phyloP scores from a whole-genome alignment of 495 filamentous ascomycete species.

The Hyphodiscus hymeniophilus region DNA sequence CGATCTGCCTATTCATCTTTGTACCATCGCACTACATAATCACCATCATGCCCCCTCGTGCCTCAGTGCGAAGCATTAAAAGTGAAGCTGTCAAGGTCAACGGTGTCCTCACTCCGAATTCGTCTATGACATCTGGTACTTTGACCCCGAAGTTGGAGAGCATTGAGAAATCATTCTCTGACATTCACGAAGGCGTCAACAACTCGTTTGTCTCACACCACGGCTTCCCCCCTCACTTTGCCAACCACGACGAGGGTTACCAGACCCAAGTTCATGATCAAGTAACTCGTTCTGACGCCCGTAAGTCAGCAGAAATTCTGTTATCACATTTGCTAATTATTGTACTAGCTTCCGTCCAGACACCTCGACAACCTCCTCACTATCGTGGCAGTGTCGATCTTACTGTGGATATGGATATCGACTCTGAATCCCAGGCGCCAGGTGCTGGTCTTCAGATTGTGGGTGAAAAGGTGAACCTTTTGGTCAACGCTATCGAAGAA shows the following conservation, averaged over 20 bases:
- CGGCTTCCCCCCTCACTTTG: conserved; percentile 6
- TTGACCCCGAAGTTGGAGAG: conserved; percentile 4
- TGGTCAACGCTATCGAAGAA: conserved; percentile 18
- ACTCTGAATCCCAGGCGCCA: neutral
- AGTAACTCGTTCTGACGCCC: neutral
- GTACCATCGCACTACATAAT: neutral
- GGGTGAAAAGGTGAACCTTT: conserved; percentile 12
- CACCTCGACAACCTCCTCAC: neutral
- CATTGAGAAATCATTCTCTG: neutral
- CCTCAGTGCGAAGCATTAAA: neutral
- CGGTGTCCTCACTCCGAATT: conserved; percentile 5
- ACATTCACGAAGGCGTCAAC: neutral
- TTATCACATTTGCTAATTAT: neutral
- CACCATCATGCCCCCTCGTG: neutral
- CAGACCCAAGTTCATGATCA: conserved; percentile 5
- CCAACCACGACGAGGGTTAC: conserved; percentile 4
- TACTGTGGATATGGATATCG: too few species aligned
- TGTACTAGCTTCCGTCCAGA: neutral
- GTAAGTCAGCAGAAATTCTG: neutral
- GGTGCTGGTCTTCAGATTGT: conserved; percentile 14
- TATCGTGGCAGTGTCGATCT: neutral
- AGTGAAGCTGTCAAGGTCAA: conserved; percentile 6
- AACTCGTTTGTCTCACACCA: neutral
- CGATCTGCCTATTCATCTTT: conserved; percentile 3
- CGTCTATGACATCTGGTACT: conserved; percentile 6